These are phyloP conservation scores for Camelina hispida DNA, from an alignment of 345 rosid genomes.

Conservation along the genomic window DNA sequence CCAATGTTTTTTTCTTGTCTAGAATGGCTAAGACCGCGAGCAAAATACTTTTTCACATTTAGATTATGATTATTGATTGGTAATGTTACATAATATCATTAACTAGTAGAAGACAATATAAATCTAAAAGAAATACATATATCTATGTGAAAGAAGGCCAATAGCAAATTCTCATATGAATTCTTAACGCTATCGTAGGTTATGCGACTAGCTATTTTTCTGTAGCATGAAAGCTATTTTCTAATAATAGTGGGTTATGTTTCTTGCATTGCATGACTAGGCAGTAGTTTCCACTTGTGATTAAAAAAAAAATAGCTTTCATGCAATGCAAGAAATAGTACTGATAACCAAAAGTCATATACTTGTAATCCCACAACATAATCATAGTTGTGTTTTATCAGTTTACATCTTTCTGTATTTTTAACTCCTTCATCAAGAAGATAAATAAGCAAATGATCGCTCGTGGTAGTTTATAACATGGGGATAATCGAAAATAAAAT, in stretches of 20 bases:
- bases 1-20: slow-evolving; percentile 3
- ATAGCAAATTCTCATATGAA: no score
- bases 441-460: slow-evolving; percentile 13
- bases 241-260: no score
- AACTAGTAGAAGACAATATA: background rate
- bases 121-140: background rate
- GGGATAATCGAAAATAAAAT: slow-evolving; percentile 13
- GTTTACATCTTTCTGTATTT: background rate
- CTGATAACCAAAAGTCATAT: slow-evolving; percentile 33
- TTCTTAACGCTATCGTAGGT: no score
- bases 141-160: no score
- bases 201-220: no score
- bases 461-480: slow-evolving; percentile 15
- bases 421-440: slow-evolving; percentile 28
- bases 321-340: slow-evolving; percentile 7
- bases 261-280: no score
- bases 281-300: no score
- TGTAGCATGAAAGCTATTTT: no score
- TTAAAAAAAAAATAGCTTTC: background rate
- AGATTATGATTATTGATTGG: background rate
- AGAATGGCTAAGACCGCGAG: slow-evolving; percentile 1
- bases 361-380: slow-evolving; percentile 35
- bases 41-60: slow-evolving; percentile 25
- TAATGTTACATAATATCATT: background rate
- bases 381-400: slow-evolving; percentile 24